Conservation (phyloP, 169 alveolate species). For the Plasmodium fragile region DNA sequence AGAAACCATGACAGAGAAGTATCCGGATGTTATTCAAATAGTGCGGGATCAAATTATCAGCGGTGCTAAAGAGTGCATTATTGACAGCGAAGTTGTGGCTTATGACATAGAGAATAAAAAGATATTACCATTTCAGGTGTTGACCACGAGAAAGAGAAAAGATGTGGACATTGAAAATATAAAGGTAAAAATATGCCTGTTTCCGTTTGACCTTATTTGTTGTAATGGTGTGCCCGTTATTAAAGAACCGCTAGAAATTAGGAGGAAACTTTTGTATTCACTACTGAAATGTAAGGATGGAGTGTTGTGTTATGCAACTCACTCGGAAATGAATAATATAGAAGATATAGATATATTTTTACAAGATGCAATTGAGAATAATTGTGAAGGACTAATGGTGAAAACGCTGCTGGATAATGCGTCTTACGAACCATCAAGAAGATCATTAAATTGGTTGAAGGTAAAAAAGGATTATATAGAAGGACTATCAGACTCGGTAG, state of each 20-base stretch:
- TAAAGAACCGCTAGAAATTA: conserved; percentile 80
- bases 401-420: conserved; percentile 96
- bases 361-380: conserved; percentile 88
- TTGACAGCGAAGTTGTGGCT: conserved; percentile 99
- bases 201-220: conserved; percentile 94
- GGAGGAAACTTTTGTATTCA: conserved; percentile 79
- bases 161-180: conserved; percentile 92
- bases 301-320: conserved; percentile 82
- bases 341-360: conserved; percentile 89
- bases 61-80: conserved; percentile 87
- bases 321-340: conserved; percentile 84
- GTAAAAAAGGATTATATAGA: conserved; percentile 98
- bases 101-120: conserved; percentile 90
- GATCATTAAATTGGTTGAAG: conserved; percentile 99
- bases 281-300: conserved; percentile 77
- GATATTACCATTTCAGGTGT: conserved; percentile 96
- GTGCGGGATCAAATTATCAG: conserved; percentile 79
- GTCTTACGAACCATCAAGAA: conserved; percentile 97
- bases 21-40: conserved; percentile 85
- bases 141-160: conserved; percentile 96
- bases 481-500: conserved; percentile 98
- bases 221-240: conserved; percentile 90
- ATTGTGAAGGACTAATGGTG: conserved; percentile 99
- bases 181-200: conserved; percentile 93
- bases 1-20: conserved; percentile 91